Evolutionary conservation across 805 yeast species (phyloP).

Genomic region (Danielozyma ontarioensis): DNA sequence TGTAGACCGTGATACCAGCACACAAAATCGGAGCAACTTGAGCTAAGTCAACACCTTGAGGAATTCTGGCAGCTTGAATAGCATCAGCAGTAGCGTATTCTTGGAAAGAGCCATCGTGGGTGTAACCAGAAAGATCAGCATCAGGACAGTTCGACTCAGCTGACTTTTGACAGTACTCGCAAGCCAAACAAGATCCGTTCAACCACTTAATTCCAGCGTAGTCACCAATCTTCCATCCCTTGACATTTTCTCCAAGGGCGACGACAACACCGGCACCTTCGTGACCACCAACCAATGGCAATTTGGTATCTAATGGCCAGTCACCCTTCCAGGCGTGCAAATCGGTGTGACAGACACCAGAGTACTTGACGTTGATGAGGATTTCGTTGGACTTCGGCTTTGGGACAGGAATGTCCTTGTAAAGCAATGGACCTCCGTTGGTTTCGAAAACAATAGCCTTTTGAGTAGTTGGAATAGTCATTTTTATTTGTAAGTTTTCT

Average conservation of each 20-base stretch:
- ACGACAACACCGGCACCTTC: conserved; percentile 89
- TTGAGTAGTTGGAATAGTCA: conserved; percentile 56
- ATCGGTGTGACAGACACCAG: conserved; percentile 94
- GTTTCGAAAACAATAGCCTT: conserved; percentile 67
- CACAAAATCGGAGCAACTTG: conserved; percentile 77
- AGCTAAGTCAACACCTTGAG: conserved; percentile 70
- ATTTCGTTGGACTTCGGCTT: conserved; percentile 72
- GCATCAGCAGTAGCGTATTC: conserved; percentile 89
- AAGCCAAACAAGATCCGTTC: conserved; percentile 68
- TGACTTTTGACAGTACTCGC: conserved; percentile 68
- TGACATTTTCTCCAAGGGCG: conserved; percentile 65
- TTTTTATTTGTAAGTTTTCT: conserved; percentile 1
- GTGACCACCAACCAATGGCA: conserved; percentile 83
- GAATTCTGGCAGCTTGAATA: conserved; percentile 77
- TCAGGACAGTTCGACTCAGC: conserved; percentile 67
- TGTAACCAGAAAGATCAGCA: conserved; percentile 71
- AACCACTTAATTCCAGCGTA: conserved; percentile 82
- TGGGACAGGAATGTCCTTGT: conserved; percentile 74
- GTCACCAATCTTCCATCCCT: conserved; percentile 72
- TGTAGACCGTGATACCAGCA: conserved; percentile 90
- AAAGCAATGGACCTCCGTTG: conserved; percentile 57
- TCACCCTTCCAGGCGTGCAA: conserved; percentile 94
- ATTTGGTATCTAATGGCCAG: conserved; percentile 75
- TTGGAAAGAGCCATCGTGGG: conserved; percentile 88
- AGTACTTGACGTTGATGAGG: conserved; percentile 74